phyloP scores from a whole-genome alignment of 768 basidiomycete species.

The Lyophyllum atratum region DNA sequence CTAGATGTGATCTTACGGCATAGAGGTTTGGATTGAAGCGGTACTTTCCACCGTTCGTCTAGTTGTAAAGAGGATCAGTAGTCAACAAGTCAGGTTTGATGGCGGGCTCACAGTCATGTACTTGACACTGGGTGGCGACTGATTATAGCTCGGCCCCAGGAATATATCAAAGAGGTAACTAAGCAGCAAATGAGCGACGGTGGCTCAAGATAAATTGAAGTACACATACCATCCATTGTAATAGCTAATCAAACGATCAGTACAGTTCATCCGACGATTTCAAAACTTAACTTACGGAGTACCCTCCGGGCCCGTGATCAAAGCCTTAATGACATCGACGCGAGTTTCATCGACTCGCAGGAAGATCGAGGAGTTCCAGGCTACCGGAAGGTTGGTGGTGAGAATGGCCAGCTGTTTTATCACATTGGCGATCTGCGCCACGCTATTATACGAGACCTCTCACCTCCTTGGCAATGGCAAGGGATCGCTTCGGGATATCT shows the following conservation, averaged over 20 bases:
- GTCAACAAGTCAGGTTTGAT: background rate
- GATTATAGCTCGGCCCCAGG: conserved; percentile 86
- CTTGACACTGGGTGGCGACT: conserved; percentile 72
- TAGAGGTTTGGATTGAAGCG: conserved; percentile 96
- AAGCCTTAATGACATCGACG: conserved; percentile 90
- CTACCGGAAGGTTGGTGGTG: conserved; percentile 91
- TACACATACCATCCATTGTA: conserved; percentile 92
- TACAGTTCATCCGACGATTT: background rate
- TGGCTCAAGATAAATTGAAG: conserved; percentile 4
- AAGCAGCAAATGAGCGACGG: background rate
- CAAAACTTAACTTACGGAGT: conserved; percentile 68
- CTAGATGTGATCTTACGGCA: conserved; percentile 52
- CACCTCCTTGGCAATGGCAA: conserved; percentile 96
- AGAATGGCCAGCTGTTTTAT: conserved; percentile 80
- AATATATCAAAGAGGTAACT: conserved; percentile 84
- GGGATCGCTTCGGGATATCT: conserved; percentile 86
- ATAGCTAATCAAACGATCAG: conserved; percentile 49
- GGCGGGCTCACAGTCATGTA: conserved; percentile 57
- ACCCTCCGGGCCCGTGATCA: conserved; percentile 90
- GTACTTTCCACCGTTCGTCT: conserved; percentile 88
- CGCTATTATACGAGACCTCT: conserved; percentile 3
- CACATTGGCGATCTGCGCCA: conserved; percentile 5
- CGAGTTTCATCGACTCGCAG: conserved; percentile 90
- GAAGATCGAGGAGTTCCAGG: conserved; percentile 95
- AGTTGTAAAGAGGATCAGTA: conserved; percentile 4